Evolutionary conservation across 257 asterid genomes (phyloP).

Genomic region (Voacanga thouarsii): DNA sequence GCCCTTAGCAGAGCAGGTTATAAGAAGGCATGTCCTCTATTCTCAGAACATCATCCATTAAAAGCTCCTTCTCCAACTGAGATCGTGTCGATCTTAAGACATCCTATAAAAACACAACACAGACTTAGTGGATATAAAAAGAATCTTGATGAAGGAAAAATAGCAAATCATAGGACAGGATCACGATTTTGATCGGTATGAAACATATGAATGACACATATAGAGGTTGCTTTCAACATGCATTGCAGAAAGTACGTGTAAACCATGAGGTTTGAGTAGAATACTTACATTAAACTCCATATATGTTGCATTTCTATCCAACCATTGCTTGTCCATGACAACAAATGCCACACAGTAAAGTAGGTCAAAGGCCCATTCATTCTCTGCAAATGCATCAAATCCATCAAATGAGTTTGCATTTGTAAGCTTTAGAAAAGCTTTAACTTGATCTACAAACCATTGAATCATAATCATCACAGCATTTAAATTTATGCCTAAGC

Average conservation of each 20-base stretch:
- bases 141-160: neutral
- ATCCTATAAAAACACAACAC: slow-evolving; percentile 35
- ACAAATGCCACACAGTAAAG: slow-evolving; percentile 75
- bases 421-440: neutral
- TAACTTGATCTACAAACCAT: neutral
- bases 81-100: slow-evolving; percentile 52
- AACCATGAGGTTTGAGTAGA: neutral
- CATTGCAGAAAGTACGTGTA: neutral
- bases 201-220: no score
- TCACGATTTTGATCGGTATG: neutral
- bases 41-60: slow-evolving; percentile 60
- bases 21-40: slow-evolving; percentile 84
- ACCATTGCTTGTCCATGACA: slow-evolving; percentile 88
- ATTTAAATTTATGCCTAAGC: neutral
- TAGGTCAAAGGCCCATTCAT: slow-evolving; percentile 80
- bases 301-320: slow-evolving; percentile 68
- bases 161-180: neutral
- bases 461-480: neutral
- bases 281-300: slow-evolving; percentile 78
- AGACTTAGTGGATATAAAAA: no score
- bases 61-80: slow-evolving; percentile 70
- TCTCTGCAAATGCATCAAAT: slow-evolving; percentile 48
- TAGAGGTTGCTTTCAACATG: no score
- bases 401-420: neutral
- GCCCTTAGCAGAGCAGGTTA: slow-evolving; percentile 45